Percentiles rank a stretch among this genome's conserved stretches.
These are phyloP conservation scores for Linnemannia schmuckeri DNA, from an alignment of 192 early-diverging fungal genomes.

Conservation along the genomic window DNA sequence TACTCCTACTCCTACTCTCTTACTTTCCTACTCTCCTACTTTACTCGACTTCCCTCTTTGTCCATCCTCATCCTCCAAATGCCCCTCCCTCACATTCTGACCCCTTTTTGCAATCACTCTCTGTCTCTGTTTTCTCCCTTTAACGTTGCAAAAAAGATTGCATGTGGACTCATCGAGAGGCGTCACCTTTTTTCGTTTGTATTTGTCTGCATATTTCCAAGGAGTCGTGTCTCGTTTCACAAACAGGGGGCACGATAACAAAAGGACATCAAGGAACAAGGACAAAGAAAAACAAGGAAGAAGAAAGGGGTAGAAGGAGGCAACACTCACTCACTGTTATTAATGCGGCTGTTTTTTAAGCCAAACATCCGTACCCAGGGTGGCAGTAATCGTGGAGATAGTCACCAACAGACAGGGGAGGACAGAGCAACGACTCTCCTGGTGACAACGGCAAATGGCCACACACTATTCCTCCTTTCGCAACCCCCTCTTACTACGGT, in stretches of 20 bases:
- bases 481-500: no score
- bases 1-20: no score
- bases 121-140: neutral
- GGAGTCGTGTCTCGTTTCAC: conserved; percentile 40
- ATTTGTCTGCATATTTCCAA: neutral
- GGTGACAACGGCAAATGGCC: no score
- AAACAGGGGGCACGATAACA: conserved; percentile 28
- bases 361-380: no score
- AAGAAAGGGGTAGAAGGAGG: neutral
- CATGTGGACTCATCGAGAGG: conserved; percentile 23
- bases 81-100: neutral
- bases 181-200: neutral
- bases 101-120: neutral
- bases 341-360: no score
- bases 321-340: neutral
- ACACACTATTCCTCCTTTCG: no score
- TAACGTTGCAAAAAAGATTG: conserved; percentile 17
- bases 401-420: no score
- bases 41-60: neutral
- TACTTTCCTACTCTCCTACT: neutral
- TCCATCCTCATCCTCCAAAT: neutral
- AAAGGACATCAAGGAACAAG: neutral
- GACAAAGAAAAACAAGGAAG: neutral
- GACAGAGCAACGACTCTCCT: no score
- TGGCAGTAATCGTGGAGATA: no score